These are phyloP conservation scores for Cytospora paraplurivora DNA, from an alignment of 2,329 filamentous ascomycete species.

Conservation along the genomic window DNA sequence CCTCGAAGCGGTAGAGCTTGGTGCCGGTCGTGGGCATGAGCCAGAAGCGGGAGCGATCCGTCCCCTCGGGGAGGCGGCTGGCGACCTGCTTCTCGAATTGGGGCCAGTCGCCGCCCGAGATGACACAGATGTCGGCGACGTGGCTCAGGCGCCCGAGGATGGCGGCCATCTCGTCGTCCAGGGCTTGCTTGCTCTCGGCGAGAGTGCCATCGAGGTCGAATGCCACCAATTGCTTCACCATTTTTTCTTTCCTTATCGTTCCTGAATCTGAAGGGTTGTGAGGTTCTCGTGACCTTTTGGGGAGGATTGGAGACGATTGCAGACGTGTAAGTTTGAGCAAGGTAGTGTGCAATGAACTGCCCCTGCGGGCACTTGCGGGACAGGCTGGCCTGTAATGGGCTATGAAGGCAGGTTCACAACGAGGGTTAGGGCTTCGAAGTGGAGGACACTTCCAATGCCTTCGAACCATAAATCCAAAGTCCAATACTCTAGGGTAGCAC, in stretches of 20 bases:
- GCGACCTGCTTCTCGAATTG: conserved; percentile 46
- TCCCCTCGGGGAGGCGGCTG: conserved; percentile 39
- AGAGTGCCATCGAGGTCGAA: conserved; percentile 30
- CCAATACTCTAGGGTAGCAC: no score
- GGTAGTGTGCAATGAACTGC: no score
- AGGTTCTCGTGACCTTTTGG: neutral
- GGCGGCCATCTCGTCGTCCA: conserved; percentile 25
- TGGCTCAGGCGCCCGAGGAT: conserved; percentile 35
- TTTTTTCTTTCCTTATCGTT: neutral
- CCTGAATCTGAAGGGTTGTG: neutral
- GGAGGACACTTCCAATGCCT: no score
- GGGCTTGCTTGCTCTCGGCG: conserved; percentile 29
- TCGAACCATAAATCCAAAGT: no score
- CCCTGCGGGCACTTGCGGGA: no score
- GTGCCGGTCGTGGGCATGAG: conserved; percentile 47
- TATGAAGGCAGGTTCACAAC: no score
- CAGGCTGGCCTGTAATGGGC: no score
- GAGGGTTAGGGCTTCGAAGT: no score
- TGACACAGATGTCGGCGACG: conserved; percentile 44
- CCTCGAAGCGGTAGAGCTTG: conserved; percentile 42
- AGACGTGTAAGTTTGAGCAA: no score
- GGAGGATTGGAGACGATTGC: neutral
- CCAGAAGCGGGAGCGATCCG: conserved; percentile 43
- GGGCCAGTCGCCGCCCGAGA: conserved; percentile 46
- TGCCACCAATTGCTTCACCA: conserved; percentile 27